A percentile compares a stretch with the other conserved stretches of the same genome.
These are phyloP conservation scores for Cyberlindnera meyerae DNA, from an alignment of 805 yeast genomes.

Conservation along the genomic window DNA sequence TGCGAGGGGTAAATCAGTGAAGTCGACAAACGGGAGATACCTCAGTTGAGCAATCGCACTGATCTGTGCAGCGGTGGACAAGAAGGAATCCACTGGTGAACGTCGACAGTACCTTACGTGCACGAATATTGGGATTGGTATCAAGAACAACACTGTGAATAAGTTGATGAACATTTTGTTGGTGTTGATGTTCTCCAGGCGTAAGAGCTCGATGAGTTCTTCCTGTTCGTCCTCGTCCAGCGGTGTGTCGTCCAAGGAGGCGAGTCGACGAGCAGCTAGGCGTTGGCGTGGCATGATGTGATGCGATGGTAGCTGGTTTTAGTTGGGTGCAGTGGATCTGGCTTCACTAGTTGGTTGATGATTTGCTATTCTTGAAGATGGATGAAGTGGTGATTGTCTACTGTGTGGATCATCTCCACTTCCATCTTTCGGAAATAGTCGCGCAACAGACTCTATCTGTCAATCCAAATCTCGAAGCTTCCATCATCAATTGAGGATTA, in stretches of 20 bases:
- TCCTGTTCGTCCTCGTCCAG: slow-evolving; percentile 19
- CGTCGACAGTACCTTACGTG: slow-evolving; percentile 11
- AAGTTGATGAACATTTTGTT: slow-evolving; percentile 15
- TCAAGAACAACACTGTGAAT: slow-evolving; percentile 14
- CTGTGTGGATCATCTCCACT: too few relatives aligned
- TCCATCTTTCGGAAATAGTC: too few relatives aligned
- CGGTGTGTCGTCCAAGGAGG: slow-evolving; percentile 10
- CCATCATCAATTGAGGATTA: too few relatives aligned
- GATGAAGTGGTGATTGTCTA: neutral
- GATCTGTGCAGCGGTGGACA: slow-evolving; percentile 6
- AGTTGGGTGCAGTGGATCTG: too few relatives aligned
- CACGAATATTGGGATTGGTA: slow-evolving; percentile 17
- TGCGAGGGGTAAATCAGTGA: slow-evolving; percentile 1
- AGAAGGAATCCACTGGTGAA: slow-evolving; percentile 9
- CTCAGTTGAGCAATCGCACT: slow-evolving; percentile 9
- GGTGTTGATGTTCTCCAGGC: slow-evolving; percentile 8
- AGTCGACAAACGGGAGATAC: slow-evolving; percentile 4
- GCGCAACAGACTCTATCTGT: too few relatives aligned
- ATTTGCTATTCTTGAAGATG: neutral
- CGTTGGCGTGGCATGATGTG: slow-evolving; percentile 15
- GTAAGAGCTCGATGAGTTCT: slow-evolving; percentile 17
- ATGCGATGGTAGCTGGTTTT: too few relatives aligned
- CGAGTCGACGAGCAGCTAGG: slow-evolving; percentile 11
- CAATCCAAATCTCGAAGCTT: too few relatives aligned
- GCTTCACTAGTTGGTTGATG: too few relatives aligned